Percentiles rank a stretch among this genome's conserved stretches.
phyloP scores from a whole-genome alignment of 805 yeast species.

The Brettanomyces anomalus region DNA sequence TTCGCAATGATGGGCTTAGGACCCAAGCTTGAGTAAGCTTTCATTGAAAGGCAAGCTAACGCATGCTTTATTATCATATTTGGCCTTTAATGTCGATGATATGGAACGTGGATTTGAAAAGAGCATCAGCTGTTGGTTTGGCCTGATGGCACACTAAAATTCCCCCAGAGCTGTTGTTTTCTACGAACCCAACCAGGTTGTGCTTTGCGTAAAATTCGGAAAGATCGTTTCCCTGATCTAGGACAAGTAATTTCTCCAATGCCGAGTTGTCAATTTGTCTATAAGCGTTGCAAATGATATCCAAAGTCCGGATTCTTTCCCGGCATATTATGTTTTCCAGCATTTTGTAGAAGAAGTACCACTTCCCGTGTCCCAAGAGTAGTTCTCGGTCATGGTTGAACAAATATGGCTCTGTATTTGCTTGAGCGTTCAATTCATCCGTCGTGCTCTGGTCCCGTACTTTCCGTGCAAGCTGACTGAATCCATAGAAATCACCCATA shows the following conservation, averaged over 20 bases:
- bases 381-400: conserved; percentile 8
- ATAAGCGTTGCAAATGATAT: conserved; percentile 48
- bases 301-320: conserved; percentile 49
- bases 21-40: conserved; percentile 37
- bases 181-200: background rate
- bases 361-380: conserved; percentile 13
- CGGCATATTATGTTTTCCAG: conserved; percentile 47
- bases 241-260: conserved; percentile 10
- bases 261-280: conserved; percentile 30
- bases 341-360: conserved; percentile 24
- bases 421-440: conserved; percentile 12
- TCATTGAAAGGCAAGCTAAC: background rate
- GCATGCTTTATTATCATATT: conserved; percentile 29
- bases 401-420: background rate
- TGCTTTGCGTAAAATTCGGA: conserved; percentile 29
- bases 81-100: conserved; percentile 91
- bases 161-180: background rate
- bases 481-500: conserved; percentile 41
- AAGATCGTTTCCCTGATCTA: conserved; percentile 29
- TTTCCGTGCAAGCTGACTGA: conserved; percentile 35
- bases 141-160: conserved; percentile 21
- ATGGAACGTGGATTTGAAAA: conserved; percentile 29
- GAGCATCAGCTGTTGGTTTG: conserved; percentile 13
- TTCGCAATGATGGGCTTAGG: conserved; percentile 76
- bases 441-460: conserved; percentile 12